Base-by-base conservation (phyloP, 2,329 filamentous ascomycete species). In the Trematosphaeria pertusa region DNA sequence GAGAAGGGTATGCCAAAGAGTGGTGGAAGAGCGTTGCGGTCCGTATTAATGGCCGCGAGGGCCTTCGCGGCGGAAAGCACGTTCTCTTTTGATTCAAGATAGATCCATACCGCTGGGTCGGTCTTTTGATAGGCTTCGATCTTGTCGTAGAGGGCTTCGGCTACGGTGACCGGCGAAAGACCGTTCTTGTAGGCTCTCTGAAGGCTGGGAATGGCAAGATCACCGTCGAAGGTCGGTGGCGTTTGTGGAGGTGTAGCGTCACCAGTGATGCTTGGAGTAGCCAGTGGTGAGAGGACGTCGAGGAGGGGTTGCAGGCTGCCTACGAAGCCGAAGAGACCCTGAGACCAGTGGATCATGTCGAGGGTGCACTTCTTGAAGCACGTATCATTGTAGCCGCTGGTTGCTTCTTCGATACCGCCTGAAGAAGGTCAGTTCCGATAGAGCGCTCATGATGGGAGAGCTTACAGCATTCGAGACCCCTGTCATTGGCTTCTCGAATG, bases 401-500 rank as follows among this genome's bases (percentile, higher is more conserved):
- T 80, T 51, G 69, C 72, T 49, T 76, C 72, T 36, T 64, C 62
- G 26, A 76, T 65, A 3, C 70, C 71, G 43, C 69, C 72, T 74
- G 31, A 4, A 22, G 4, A 21, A 8, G 11, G 30, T 61, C 74
- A 79, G 26, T 21, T 31, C n/a, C 5, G 26, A 31, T 9, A 17
- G 9, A 7, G n/a, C 17, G 8, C 15, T 5, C 28, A 17, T 2
- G 12, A 11, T 15, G 19, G 28, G 31, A 14, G 14, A 8, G 53
- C 62, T 52, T 73, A 70, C 81, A 84, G 63, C 79, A 83, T 57
- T 85, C 80, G 52, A 82, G 84, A 0, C 82, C 83, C n/a, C 83
- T 76, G 56, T 85, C 82, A 46, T 80, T 81, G 22, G 79, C 80
- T 64, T 85, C 82, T 28, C 81, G 71, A 2, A 81, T 71, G 0